These are phyloP conservation scores for Tricholoma terreum DNA, from an alignment of 768 basidiomycete species.

Conservation along the genomic window DNA sequence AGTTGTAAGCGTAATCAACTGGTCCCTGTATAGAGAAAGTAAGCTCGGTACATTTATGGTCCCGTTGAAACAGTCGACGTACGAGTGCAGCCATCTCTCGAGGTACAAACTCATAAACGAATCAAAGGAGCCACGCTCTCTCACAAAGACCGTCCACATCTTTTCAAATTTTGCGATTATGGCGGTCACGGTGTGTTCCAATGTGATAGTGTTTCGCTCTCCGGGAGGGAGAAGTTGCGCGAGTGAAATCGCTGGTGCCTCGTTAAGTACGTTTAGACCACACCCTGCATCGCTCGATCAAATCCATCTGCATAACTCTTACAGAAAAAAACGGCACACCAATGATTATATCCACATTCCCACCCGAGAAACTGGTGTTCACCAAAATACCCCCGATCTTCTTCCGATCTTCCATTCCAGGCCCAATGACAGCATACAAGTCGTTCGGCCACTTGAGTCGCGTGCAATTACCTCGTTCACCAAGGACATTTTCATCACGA, in stretches of 20 bases:
- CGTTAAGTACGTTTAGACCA: conserved; percentile 84
- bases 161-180: conserved; percentile 74
- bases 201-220: conserved; percentile 38
- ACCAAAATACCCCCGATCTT: conserved; percentile 94
- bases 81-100: conserved; percentile 90
- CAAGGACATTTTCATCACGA: conserved; percentile 54
- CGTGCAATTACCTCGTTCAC: conserved; percentile 51
- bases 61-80: conserved; percentile 31
- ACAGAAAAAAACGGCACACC: conserved; percentile 45
- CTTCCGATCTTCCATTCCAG: conserved; percentile 45
- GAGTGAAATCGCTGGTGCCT: conserved; percentile 79
- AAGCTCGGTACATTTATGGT: neutral
- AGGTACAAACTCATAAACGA: conserved; percentile 82
- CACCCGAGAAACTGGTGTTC: conserved; percentile 77
- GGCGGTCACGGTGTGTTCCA: conserved; percentile 73
- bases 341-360: conserved; percentile 72
- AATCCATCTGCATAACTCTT: neutral
- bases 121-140: conserved; percentile 65
- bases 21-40: conserved; percentile 53
- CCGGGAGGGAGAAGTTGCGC: conserved; percentile 55
- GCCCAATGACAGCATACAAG: conserved; percentile 68
- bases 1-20: conserved; percentile 80
- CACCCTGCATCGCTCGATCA: conserved; percentile 53
- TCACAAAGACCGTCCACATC: conserved; percentile 75
- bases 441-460: conserved; percentile 98